Conservation (phyloP, 768 basidiomycete species). For the Pleurotus citrinopileatus region DNA sequence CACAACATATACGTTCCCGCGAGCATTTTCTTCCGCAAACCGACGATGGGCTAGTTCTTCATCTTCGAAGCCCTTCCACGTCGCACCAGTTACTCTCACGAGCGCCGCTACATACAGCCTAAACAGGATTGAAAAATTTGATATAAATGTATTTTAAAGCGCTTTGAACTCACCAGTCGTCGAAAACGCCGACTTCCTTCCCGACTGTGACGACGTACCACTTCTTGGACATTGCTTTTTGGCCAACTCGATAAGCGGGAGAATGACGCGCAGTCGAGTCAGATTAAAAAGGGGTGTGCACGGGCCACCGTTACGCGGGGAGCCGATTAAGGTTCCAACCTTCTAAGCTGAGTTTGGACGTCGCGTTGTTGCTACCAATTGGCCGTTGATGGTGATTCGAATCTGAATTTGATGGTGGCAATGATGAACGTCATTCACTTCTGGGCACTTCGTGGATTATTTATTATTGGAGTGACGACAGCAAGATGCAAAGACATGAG, state of each 20-base stretch:
- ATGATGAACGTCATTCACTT: no score
- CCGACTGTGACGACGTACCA: slow-evolving; percentile 43
- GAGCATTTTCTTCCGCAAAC: slow-evolving; percentile 24
- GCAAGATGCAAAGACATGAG: not conserved
- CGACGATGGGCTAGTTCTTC: slow-evolving; percentile 36
- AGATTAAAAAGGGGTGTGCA: slow-evolving; percentile 1
- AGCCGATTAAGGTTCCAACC: no score
- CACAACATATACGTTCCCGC: slow-evolving; percentile 28
- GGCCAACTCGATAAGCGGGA: no score
- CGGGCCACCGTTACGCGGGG: not conserved
- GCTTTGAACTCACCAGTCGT: slow-evolving; percentile 29
- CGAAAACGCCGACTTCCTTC: slow-evolving; percentile 34
- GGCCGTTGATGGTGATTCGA: no score
- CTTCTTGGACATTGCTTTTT: slow-evolving; percentile 29
- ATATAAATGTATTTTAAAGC: no score
- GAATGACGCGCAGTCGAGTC: not conserved
- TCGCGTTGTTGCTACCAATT: no score
- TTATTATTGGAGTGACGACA: not conserved
- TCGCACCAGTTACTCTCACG: slow-evolving; percentile 38
- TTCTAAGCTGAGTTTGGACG: no score
- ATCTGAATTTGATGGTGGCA: no score
- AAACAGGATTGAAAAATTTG: not conserved
- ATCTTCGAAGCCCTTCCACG: slow-evolving; percentile 40
- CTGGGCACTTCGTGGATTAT: not conserved
- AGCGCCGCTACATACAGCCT: slow-evolving; percentile 47